phyloP scores from a whole-genome alignment of 139 green algal genomes.

The Pedinophyceae sp. region DNA sequence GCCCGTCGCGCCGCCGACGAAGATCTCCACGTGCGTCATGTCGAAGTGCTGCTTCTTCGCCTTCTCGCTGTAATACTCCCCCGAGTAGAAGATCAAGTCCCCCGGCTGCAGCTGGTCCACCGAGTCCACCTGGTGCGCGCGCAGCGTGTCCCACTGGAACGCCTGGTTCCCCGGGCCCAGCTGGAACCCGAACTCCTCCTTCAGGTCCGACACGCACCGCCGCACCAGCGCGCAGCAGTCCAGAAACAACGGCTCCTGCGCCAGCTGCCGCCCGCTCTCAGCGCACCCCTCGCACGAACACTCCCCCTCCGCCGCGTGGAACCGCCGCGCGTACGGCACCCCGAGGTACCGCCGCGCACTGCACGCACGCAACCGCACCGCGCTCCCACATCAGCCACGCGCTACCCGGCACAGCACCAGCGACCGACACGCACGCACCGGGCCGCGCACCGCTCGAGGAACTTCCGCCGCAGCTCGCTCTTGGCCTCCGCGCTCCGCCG shows the following conservation, averaged over 20 bases:
- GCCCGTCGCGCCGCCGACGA: constrained; percentile 16
- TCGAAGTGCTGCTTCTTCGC: constrained; percentile 10
- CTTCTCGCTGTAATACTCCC: neutral
- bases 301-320: constrained; percentile 4
- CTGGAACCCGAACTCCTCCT: constrained; percentile 17
- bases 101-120: constrained; percentile 18
- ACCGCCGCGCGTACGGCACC: constrained; percentile 6
- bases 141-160: constrained; percentile 25
- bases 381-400: too few relatives aligned
- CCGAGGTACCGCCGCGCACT: too few relatives aligned
- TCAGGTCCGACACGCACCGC: constrained; percentile 6
- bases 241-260: constrained; percentile 14
- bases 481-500: too few relatives aligned
- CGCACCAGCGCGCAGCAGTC: constrained; percentile 27
- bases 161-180: constrained; percentile 21
- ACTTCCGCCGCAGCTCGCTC: too few relatives aligned
- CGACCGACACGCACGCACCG: too few relatives aligned
- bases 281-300: constrained; percentile 22
- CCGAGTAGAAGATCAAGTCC: constrained; percentile 23
- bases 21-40: constrained; percentile 27
- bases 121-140: constrained; percentile 8
- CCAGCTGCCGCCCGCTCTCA: constrained; percentile 14
- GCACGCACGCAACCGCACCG: too few relatives aligned
- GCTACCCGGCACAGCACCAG: too few relatives aligned
- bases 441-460: too few relatives aligned